phyloP scores from a whole-genome alignment of 257 asterid genomes.

The Buddleja alternifolia region DNA sequence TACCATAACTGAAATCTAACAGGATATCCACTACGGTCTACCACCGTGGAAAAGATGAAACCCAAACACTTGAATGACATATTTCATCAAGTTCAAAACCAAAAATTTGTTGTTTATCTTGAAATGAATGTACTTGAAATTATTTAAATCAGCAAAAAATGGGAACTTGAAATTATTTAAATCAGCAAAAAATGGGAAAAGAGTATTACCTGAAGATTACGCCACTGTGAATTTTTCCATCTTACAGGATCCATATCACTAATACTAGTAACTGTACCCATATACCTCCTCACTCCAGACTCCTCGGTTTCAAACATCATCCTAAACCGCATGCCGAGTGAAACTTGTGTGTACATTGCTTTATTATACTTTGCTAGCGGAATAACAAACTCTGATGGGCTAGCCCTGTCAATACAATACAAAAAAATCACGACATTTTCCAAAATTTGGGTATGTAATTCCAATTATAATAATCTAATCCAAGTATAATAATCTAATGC shows the following conservation, averaged over 20 bases:
- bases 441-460: not conserved
- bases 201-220: constrained; percentile 82
- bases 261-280: constrained; percentile 87
- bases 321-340: constrained; percentile 92
- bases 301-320: constrained; percentile 99
- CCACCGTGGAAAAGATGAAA: not conserved
- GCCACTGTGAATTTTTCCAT: constrained; percentile 96
- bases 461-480: too few species aligned
- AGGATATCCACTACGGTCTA: too few species aligned
- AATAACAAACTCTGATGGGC: constrained; percentile 91
- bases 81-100: not conserved
- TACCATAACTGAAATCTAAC: not conserved
- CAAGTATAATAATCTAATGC: too few species aligned
- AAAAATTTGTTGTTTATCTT: too few species aligned
- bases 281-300: constrained; percentile 88
- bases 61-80: too few species aligned
- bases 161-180: not conserved
- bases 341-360: constrained; percentile 86
- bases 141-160: not conserved
- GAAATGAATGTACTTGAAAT: not conserved
- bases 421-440: not conserved
- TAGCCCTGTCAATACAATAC: constrained; percentile 63
- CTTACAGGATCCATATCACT: constrained; percentile 81
- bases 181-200: not conserved
- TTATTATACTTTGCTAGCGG: constrained; percentile 92